A percentile compares a stretch with the other conserved stretches of the same genome.
Conservation (phyloP, 371 early-diverging fungal species). For the Cokeromyces recurvatus region DNA sequence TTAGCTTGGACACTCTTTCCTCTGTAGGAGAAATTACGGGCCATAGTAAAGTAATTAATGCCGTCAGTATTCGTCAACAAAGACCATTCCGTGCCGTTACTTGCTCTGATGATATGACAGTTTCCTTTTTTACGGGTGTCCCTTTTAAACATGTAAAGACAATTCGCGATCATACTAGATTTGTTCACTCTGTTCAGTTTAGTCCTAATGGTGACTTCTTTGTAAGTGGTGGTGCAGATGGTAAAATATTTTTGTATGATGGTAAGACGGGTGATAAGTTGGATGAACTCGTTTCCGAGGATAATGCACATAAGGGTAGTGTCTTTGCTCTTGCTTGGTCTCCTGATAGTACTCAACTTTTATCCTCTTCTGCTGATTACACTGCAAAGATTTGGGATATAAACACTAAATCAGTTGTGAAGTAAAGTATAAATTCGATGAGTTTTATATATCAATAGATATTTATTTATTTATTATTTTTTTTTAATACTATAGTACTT, state of each 20-base stretch:
- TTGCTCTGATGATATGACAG: conserved; percentile 86
- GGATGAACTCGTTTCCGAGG: conserved; percentile 52
- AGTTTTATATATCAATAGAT: too few relatives aligned
- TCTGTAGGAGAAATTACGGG: conserved; percentile 93
- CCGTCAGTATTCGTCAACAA: conserved; percentile 75
- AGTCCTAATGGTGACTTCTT: conserved; percentile 84
- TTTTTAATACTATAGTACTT: conserved; percentile 50
- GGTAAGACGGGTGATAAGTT: conserved; percentile 85
- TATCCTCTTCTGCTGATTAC: conserved; percentile 84
- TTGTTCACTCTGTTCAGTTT: conserved; percentile 85
- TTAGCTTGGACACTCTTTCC: conserved; percentile 83
- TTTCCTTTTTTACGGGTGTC: conserved; percentile 87
- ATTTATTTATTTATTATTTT: not conserved
- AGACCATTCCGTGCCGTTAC: conserved; percentile 94
- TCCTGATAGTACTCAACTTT: conserved; percentile 69
- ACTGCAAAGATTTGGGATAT: conserved; percentile 95
- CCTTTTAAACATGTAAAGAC: conserved; percentile 81
- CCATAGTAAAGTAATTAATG: conserved; percentile 84
- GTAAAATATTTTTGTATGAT: conserved; percentile 89
- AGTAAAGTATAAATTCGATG: conserved; percentile 37
- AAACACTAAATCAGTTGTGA: conserved; percentile 59
- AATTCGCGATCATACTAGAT: conserved; percentile 79
- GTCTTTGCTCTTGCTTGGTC: conserved; percentile 88
- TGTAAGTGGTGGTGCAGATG: conserved; percentile 86
- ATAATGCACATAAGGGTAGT: conserved; percentile 71